These are phyloP conservation scores for Asterochloris sp. DNA, from an alignment of 139 green algal species.

Conservation along the genomic window DNA sequence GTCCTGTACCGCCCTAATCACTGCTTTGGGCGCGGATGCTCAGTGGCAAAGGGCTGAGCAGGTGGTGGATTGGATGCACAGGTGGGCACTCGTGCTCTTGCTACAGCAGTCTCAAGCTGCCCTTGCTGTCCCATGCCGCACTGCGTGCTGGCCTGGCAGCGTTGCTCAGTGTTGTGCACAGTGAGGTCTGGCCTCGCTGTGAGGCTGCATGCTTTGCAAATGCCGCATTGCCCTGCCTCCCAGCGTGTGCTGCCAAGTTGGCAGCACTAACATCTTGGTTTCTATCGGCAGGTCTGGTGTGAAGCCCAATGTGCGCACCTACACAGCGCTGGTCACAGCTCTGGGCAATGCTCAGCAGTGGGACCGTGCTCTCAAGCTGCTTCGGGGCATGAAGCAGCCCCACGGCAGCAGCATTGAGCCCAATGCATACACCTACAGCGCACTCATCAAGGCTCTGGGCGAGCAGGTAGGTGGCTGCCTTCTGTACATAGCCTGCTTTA, in stretches of 20 bases:
- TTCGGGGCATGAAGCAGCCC: constrained; percentile 55
- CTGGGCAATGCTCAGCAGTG: constrained; percentile 71
- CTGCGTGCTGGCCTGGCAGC: no score
- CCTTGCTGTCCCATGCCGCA: no score
- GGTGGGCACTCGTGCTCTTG: no score
- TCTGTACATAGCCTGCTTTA: background rate
- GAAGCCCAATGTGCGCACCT: constrained; percentile 80
- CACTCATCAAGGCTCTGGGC: constrained; percentile 72
- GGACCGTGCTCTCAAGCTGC: constrained; percentile 55
- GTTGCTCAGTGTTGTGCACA: no score
- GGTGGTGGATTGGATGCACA: constrained; percentile 50
- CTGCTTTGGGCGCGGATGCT: constrained; percentile 70
- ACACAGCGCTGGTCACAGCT: constrained; percentile 74
- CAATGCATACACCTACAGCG: constrained; percentile 84
- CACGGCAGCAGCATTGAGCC: constrained; percentile 56
- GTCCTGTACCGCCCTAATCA: constrained; percentile 84
- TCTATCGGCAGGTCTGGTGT: constrained; percentile 30
- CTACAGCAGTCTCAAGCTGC: no score
- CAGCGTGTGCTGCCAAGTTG: no score
- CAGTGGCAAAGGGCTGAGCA: constrained; percentile 72
- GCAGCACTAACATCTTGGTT: no score
- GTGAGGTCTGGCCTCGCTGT: no score
- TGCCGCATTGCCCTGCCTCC: no score
- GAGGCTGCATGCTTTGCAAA: no score
- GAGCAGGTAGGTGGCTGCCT: constrained; percentile 30